A percentile compares a stretch with the other conserved stretches of the same genome.
These are phyloP conservation scores for Rhodosporidiobolus sp. DNA, from an alignment of 768 basidiomycete genomes.

Conservation along the genomic window DNA sequence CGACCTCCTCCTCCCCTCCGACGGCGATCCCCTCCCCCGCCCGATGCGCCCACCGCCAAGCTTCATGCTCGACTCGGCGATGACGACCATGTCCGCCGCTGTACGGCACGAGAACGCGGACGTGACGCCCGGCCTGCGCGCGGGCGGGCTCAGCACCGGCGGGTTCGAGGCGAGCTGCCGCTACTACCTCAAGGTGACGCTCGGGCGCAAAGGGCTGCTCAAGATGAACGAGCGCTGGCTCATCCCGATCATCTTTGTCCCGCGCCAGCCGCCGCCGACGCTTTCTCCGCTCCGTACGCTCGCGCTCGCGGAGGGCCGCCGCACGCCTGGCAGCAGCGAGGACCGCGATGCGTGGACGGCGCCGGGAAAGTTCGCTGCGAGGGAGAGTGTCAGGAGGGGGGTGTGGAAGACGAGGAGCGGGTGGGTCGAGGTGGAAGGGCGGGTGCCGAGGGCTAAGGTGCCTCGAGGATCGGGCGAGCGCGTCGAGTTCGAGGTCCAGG, in stretches of 20 bases:
- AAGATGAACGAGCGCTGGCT: constrained; percentile 37
- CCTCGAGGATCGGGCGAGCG: constrained; percentile 10
- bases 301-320: neutral
- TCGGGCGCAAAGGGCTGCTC: constrained; percentile 20
- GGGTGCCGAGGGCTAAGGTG: constrained; percentile 13
- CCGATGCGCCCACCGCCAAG: constrained; percentile 23
- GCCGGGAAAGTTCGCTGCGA: constrained; percentile 8
- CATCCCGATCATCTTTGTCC: constrained; percentile 33
- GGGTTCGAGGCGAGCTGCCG: constrained; percentile 27
- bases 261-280: constrained; percentile 10
- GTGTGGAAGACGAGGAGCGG: neutral
- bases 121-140: neutral
- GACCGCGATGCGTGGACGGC: constrained; percentile 26
- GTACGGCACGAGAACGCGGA: neutral
- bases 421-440: constrained; percentile 22
- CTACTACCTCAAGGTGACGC: constrained; percentile 35
- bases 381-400: neutral
- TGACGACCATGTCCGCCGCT: neutral
- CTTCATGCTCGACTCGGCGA: constrained; percentile 28
- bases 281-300: constrained; percentile 4
- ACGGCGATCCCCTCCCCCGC: neutral
- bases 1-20: neutral
- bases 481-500: constrained; percentile 22
- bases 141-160: neutral
- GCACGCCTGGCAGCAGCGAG: neutral